Percentiles rank a stretch among this genome's conserved stretches.
phyloP scores from a whole-genome alignment of 129 eudicot genomes.

The Mikania micrantha region DNA sequence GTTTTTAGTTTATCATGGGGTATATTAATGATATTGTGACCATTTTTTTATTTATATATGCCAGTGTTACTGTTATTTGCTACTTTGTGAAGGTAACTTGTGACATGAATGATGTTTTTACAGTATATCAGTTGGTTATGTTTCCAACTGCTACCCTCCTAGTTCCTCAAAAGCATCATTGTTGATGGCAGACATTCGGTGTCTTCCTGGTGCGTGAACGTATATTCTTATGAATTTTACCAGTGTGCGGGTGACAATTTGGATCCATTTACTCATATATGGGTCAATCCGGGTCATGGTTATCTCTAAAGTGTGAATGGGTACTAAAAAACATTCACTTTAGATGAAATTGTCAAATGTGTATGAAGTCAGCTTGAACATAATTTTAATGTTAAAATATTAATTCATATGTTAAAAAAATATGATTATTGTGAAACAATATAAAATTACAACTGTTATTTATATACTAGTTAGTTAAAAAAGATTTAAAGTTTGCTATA shows the following conservation, averaged over 20 bases:
- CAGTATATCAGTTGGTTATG: conserved; percentile 83
- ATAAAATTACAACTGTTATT: too few species aligned
- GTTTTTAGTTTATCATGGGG: neutral
- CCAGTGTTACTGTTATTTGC: neutral
- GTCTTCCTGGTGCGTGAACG: conserved; percentile 79
- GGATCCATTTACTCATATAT: neutral
- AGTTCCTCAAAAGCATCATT: conserved; percentile 47
- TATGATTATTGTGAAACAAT: too few species aligned
- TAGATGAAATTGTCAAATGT: neutral
- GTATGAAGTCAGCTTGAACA: neutral
- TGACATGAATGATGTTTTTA: conserved; percentile 12
- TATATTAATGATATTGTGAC: neutral
- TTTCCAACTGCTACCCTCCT: conserved; percentile 85
- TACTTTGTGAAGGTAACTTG: conserved; percentile 7
- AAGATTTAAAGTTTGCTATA: too few species aligned
- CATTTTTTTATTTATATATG: neutral
- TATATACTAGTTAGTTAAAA: too few species aligned
- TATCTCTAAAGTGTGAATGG: neutral
- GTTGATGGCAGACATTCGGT: conserved; percentile 88
- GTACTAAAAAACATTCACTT: conserved; percentile 1
- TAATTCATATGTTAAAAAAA: too few species aligned
- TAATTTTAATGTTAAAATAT: neutral
- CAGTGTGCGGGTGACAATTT: neutral
- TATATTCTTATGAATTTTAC: conserved; percentile 9
- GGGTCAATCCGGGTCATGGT: neutral